A percentile compares a stretch with the other conserved stretches of the same genome.
These are phyloP conservation scores for Herpetomonas tarakana DNA, from an alignment of 208 protist genomes.

Conservation along the genomic window DNA sequence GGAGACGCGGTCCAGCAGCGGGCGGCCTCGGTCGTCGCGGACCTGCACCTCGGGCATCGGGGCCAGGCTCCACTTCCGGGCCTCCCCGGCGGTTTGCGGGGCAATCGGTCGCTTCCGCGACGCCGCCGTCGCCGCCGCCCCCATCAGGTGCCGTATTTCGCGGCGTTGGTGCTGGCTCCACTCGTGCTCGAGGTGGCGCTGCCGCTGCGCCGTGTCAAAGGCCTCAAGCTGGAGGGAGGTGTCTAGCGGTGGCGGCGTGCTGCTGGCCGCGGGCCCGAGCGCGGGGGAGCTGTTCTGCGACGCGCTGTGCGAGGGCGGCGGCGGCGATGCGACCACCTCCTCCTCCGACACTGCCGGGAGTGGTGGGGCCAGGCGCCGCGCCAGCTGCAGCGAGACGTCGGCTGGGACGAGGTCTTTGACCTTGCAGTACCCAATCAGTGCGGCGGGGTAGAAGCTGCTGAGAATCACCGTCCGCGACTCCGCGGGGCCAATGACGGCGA, in stretches of 20 bases:
- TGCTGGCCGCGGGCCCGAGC: neutral
- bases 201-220: slow-evolving; percentile 5
- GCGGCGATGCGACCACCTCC: neutral
- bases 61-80: slow-evolving; percentile 13
- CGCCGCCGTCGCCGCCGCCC: slow-evolving; percentile 27
- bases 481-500: slow-evolving; percentile 19
- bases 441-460: slow-evolving; percentile 37
- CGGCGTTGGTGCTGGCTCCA: slow-evolving; percentile 29
- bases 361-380: neutral
- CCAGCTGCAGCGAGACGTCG: neutral
- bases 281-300: neutral
- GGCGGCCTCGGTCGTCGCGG: slow-evolving; percentile 10
- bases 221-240: slow-evolving; percentile 11
- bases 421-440: slow-evolving; percentile 47
- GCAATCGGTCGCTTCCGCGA: slow-evolving; percentile 13
- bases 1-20: slow-evolving; percentile 9
- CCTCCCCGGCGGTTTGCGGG: slow-evolving; percentile 9
- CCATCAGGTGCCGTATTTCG: slow-evolving; percentile 38
- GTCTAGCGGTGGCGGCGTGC: slow-evolving; percentile 11
- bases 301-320: neutral
- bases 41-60: slow-evolving; percentile 14
- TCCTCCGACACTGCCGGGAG: neutral
- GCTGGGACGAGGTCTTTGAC: slow-evolving; percentile 25
- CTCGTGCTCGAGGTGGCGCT: slow-evolving; percentile 21
- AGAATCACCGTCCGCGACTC: slow-evolving; percentile 36